Base-by-base conservation (phyloP, 2,329 filamentous ascomycete species). In the Penicillium sp. region DNA sequence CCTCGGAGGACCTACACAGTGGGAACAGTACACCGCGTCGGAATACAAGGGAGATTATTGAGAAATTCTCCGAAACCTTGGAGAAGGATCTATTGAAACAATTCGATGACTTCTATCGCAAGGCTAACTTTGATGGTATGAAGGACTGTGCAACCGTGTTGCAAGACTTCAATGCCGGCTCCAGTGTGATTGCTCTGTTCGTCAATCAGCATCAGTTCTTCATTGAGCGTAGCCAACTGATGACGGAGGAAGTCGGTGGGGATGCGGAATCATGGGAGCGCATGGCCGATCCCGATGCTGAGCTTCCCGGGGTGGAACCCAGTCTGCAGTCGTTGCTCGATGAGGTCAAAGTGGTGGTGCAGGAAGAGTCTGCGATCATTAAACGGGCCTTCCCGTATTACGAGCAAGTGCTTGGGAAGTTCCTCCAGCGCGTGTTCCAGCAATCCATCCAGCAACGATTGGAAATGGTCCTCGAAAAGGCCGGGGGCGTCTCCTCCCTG, bases 171-270 rank as follows among this genome's bases (percentile, higher is more conserved):
- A 96, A 93, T 73, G 92, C 95, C 52, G 95, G 95, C 51, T 88
- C 92, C 56, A 98, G 93, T 72, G 95, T 98, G 58, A 96, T 97
- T 75, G 93, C 91, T 14, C 83, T 93, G 11, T 99, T 98, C 74
- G 93, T 99, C 70, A 99, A 99, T 72, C 95, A 99, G 74, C 96
- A 99, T 77, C 92, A 96, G 70, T 99, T 99, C 82, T 99, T 99
- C 78, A 97, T 99, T 70, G 95, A 98, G 72, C 85, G 93, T 26
- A 95, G 92, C 65, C 93, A 98, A 73, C 81, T 99, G 56, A 88
- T 96, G 50, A 90, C 89, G 0, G 93, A 96, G 68, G 93, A 96
- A 72, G 86, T 96, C 42, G 74, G 73, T 25, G 78, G 77, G 27
- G 78, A 81, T 61, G 68, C 72, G n/a, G 77, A 92, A 60, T 88